Base-by-base conservation (phyloP, 2,329 filamentous ascomycete species). In the Helminthosporium solani region DNA sequence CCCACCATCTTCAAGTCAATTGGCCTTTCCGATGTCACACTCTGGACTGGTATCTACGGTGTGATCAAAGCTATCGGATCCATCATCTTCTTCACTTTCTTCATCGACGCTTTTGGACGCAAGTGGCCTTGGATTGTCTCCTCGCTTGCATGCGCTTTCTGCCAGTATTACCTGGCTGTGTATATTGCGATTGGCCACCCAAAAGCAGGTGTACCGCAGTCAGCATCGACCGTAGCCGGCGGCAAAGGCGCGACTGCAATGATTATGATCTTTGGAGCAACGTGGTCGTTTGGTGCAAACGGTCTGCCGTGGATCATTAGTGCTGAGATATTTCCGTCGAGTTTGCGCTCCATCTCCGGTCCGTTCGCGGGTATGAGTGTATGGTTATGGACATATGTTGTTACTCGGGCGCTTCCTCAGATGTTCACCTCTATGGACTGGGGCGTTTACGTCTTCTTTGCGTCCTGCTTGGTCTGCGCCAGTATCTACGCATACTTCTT, bases 251-350 rank as follows among this genome's bases (percentile, higher is more conserved):
- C 70, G 4, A 70, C 66, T 1, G 68, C 69, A 2, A 66, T 68
- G 44, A 71, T 73, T 27, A 71, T 71, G 69, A 66, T 73, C 7
- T 73, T 72, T 33, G 69, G 66, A 1, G 67, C 61, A 7, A 38
- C 25, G 0, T 73, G 69, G 70, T 67, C 62, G 7, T 69, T 72
- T 33, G 69, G 70, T 31, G 62, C 67, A 1, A 73, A 73, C 37
- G 71, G 71, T 2, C 50, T 73, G 0, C 71, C 70, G 0, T 74
- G 71, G 70, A 73, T 74, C 49, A 69, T 74, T n/a, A 70, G 67
- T 1, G 63, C 71, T 2, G 72, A 74, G 51, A 74, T 74, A 19
- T 74, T 75, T 52, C 71, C 72, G 0, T 60, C 62, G 3, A 65
- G 64, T 1, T 54, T 74, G 15, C 60, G 71, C 5, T 67, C 63